Percentiles rank a stretch among this genome's conserved stretches.
phyloP scores from a whole-genome alignment of 345 rosid genomes.

The Melaleuca alternifolia region DNA sequence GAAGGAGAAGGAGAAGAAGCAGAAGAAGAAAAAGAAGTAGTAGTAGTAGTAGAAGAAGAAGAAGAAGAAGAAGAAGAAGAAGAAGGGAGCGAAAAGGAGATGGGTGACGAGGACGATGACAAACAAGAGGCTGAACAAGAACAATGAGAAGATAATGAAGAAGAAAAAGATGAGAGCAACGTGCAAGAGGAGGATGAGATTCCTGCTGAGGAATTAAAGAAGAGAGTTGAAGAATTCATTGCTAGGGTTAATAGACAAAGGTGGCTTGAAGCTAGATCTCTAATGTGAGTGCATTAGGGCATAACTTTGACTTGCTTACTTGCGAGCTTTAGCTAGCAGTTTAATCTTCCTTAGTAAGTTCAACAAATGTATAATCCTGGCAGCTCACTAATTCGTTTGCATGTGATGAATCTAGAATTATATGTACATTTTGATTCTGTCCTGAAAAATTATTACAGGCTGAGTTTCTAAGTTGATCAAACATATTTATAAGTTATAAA shows the following conservation, averaged over 20 bases:
- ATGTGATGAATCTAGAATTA: background rate
- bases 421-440: background rate
- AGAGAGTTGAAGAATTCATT: slow-evolving; percentile 53
- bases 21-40: background rate
- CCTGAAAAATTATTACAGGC: background rate
- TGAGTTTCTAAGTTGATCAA: background rate
- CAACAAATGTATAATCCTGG: background rate
- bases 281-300: background rate
- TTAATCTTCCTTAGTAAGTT: background rate
- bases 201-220: slow-evolving; percentile 36
- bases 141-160: background rate
- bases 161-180: background rate
- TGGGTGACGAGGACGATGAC: background rate
- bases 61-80: background rate
- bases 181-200: slow-evolving; percentile 16
- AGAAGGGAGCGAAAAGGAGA: background rate
- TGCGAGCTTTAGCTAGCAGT: background rate
- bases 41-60: background rate
- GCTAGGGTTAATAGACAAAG: slow-evolving; percentile 55
- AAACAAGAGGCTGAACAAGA: background rate
- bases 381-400: background rate
- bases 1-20: background rate
- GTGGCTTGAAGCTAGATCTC: slow-evolving; percentile 30
- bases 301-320: background rate
- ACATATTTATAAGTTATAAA: background rate